Base-by-base conservation (phyloP, 2,329 filamentous ascomycete species). In the Fusarium protoensiforme region DNA sequence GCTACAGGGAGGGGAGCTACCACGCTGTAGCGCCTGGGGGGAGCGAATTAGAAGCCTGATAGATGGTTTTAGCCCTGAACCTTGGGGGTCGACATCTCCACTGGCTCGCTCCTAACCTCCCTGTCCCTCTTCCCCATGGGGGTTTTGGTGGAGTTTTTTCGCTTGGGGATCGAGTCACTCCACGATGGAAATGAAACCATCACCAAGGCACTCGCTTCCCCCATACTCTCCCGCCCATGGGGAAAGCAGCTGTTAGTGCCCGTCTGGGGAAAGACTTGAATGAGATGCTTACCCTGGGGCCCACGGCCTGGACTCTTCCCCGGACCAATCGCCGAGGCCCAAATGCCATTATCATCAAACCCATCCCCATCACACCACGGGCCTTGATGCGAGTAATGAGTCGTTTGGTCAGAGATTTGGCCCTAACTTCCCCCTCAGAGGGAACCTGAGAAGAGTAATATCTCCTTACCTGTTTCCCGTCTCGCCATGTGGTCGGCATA, bases 101-200 rank as follows among this genome's bases (percentile, higher is more conserved):
- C 31, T 46, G 20, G 48, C 59, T 51, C 35, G 43, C 43, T 43
- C 35, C 54, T 36, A 57, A 7, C 35, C 31, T 33, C 31, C 10
- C 9, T 18, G 36, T n/a, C 36, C 36, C 41, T 31, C 48, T 74
- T 74, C 73, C 73, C 73, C 73, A 69, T 61, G 72, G 73, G 63
- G 73, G 56, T 36, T 51, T 33, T 33, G 38, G 36, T 46, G 57
- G 46, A 18, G 53, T n/a, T 38, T 35, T 18, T 38, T 59, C 29
- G 39, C 64, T 51, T 56, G 53, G 41, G 43, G 59, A 56, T 68
- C 41, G 68, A 59, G 54, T 41, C 33, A 33, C 65, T 68, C 68
- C 61, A 64, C 29, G 41, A 48, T 51, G 61, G 36, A 20, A 51
- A 51, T 51, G 46, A 51, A 51, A 51, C 46, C 46, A 51, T 51